These are phyloP conservation scores for Brasilioporus rufonigricans DNA, from an alignment of 768 basidiomycete species.

Conservation along the genomic window DNA sequence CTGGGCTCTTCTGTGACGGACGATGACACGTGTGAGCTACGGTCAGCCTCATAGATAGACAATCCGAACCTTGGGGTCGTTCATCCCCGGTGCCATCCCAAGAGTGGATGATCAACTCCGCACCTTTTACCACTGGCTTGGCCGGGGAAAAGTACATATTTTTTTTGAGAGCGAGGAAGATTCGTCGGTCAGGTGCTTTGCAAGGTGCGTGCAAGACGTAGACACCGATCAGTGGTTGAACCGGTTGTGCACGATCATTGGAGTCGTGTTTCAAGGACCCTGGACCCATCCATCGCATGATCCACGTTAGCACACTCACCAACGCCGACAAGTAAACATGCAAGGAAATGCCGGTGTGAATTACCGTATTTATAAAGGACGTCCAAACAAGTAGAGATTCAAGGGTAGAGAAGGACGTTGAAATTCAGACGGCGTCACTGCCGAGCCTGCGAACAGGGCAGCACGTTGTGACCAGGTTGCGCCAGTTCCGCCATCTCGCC, in stretches of 20 bases:
- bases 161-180: neutral
- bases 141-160: neutral
- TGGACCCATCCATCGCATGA: too few species aligned
- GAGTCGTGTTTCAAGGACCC: neutral
- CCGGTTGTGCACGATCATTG: neutral
- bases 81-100: too few species aligned
- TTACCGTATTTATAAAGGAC: too few species aligned
- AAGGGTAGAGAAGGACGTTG: conserved; percentile 8
- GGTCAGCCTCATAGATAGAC: neutral
- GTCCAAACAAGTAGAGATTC: too few species aligned
- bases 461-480: too few species aligned
- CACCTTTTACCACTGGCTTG: neutral
- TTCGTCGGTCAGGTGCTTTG: neutral
- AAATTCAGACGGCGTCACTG: conserved; percentile 39
- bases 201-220: neutral
- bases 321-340: too few species aligned
- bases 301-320: neutral
- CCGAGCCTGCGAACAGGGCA: conserved; percentile 31
- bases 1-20: neutral
- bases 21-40: neutral
- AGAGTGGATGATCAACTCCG: too few species aligned
- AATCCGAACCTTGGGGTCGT: neutral
- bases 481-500: conserved; percentile 9
- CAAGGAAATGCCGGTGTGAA: too few species aligned
- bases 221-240: neutral